Evolutionary conservation across 768 basidiomycete genomes (phyloP).

Genomic region (Daedaleopsis sinensis): DNA sequence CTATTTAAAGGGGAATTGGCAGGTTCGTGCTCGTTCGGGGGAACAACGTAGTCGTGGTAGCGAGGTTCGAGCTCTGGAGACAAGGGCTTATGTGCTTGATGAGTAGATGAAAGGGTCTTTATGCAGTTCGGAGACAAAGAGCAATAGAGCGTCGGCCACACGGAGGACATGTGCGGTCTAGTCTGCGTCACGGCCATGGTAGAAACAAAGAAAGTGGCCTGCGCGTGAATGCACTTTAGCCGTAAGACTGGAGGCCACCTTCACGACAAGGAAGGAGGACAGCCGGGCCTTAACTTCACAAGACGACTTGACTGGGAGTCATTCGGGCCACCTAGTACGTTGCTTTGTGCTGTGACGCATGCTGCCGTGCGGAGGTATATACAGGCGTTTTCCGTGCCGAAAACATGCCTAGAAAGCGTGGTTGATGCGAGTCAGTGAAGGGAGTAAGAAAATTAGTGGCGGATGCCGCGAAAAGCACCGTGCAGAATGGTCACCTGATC

Average conservation of each 20-base stretch:
- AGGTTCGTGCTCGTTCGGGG: too few species aligned
- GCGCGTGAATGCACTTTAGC: neutral
- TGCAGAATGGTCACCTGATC: too few species aligned
- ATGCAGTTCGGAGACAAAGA: neutral
- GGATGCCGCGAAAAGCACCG: too few species aligned
- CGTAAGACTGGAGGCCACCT: neutral
- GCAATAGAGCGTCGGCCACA: neutral
- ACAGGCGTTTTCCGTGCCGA: neutral
- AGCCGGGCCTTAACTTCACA: too few species aligned
- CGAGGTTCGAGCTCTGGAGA: neutral
- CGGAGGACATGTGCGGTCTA: neutral
- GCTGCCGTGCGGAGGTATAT: neutral
- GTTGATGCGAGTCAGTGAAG: neutral
- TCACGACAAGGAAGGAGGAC: neutral
- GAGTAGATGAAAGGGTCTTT: neutral
- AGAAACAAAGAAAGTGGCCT: neutral
- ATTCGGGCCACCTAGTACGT: neutral
- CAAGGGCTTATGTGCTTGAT: neutral
- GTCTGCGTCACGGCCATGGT: neutral
- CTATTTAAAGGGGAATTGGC: too few species aligned
- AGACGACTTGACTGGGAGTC: neutral
- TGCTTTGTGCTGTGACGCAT: neutral
- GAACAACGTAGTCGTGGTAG: neutral
- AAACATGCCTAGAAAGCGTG: neutral
- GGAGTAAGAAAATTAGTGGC: too few species aligned